Conservation (phyloP, 306 rosid genomes). For the Fragaria vesca region DNA sequence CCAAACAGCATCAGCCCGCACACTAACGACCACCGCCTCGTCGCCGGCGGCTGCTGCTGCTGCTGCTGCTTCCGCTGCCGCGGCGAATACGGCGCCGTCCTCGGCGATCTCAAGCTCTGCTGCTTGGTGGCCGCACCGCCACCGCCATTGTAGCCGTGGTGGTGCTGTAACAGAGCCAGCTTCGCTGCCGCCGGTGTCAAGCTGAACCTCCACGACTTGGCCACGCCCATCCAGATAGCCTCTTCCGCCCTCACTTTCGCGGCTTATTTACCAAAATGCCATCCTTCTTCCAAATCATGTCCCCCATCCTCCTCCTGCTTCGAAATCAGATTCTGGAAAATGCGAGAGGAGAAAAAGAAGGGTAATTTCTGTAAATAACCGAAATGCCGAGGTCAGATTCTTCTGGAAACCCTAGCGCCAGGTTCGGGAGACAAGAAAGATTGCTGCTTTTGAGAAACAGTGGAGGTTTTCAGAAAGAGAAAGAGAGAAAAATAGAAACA, state of each 20-base stretch:
- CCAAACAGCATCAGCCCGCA: conserved; percentile 91
- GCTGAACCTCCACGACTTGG: conserved; percentile 56
- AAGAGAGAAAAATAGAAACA: not conserved
- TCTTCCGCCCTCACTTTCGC: conserved; percentile 12
- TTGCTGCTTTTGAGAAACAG: not conserved
- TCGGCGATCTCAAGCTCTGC: conserved; percentile 49
- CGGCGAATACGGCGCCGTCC: conserved; percentile 22
- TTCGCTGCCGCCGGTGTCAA: conserved; percentile 55
- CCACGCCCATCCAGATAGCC: conserved; percentile 45
- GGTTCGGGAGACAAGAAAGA: conserved; percentile 1
- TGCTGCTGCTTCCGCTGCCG: conserved; percentile 23
- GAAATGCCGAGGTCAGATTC: not conserved
- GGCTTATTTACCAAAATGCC: conserved; percentile 28
- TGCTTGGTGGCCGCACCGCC: conserved; percentile 16
- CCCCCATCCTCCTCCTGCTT: not conserved
- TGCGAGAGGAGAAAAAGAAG: not conserved
- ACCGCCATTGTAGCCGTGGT: conserved; percentile 21
- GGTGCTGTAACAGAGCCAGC: conserved; percentile 60
- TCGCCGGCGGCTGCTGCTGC: conserved; percentile 25
- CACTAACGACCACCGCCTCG: conserved; percentile 54
- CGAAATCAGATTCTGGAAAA: conserved; percentile 5
- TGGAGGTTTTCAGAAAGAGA: not conserved
- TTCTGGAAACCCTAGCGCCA: conserved; percentile 6
- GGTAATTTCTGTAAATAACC: not conserved
- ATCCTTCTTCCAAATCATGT: not conserved